Evolutionary conservation across 2,329 filamentous ascomycete genomes (phyloP), one percentile per base, ranked within the genome.

Genomic region (Colletotrichum paranaense): DNA sequence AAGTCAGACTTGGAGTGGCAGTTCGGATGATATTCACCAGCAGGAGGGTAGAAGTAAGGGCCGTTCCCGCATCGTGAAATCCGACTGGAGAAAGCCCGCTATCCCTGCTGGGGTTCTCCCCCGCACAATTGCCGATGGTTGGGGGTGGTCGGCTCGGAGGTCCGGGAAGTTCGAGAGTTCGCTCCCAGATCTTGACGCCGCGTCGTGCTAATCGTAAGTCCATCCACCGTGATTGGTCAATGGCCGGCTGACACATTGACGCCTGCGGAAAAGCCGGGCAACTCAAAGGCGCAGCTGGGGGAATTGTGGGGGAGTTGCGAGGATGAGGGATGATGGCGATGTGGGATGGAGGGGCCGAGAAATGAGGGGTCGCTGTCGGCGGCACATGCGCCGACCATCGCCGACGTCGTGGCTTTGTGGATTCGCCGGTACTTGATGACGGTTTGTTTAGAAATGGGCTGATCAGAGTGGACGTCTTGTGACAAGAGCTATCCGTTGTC

Each of bases 361-460:
- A 71, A 57, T 73, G 70, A 72, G 69, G 69, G 65, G 67, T 66
- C 58, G 16, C 16, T 26, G 62, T 67, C 68, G 56, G 68, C 11
- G 64, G 49, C 58, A 58, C 35, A 72, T 72, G 68, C 28, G 55
- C 67, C 70, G 67, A 70, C 65, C 22, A 38, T 19, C 62, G 32
- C 60, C 60, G 67, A 65, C 22, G 26, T 62, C 55, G 26, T 32
- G 22, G 26, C 35, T 35, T 16, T 2, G 24, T 35, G 14, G 26
- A 30, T 26, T 53, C 32, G 30, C 42, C 60, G 59, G 67, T 38
- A 73, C 30, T 66, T 65, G 42, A 19, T 56, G n/a, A 38, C 32
- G 28, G 64, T 32, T 57, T n/a, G 35, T 16, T 59, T 26, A 19
- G 11, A 30, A 32, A 49, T 9, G 24, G 52, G 12, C n/a, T 58